Evolutionary conservation across 2,329 filamentous ascomycete species (phyloP), one percentile per base, ranked within the genome.

Genomic region (Pestalotiopsis sp.): DNA sequence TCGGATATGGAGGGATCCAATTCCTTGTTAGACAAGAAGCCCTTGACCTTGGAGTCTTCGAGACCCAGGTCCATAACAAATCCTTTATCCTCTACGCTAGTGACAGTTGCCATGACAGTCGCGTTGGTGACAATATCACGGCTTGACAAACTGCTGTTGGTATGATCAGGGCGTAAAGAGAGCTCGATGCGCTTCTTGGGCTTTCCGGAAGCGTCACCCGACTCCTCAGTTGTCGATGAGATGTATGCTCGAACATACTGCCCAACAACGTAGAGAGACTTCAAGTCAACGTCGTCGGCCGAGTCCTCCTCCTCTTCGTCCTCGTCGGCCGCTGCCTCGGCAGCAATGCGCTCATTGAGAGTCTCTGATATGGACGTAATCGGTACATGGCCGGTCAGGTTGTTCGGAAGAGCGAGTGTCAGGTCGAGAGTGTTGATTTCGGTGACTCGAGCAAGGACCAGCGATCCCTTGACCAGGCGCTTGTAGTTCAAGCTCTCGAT

Each of bases 81-180:
- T 70, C 96, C 96, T 76, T 97, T 95, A 75, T 99, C 97, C 80
- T 99, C 95, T n/a, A 97, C 92, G 80, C 95, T 99, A 64, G 88
- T 82, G 31, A 99, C 91, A 0, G 94, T 92, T 1, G 94, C 95
- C 86, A 98, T 97, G 23, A 98, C 84, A 60, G 93, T 94, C 72
- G 85, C 87, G 76, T 97, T 92, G 56, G 87, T 81, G 11, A 96
- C 90, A 11, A 98, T 81, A 74, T 94, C 93, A 56, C 92, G 89
- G 72, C 89, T 87, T 3, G 87, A 84, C 25, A 99, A 83, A 1
- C 93, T 91, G 2, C 87, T 87, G 78, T 99, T 99, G 67, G 93
- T 87, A 70, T 93, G 87, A 69, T 87, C 86, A 2, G 96, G 96
- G 64, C 93, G 89, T 39, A 98, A 83, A 0, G 95, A 95, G 20